These are phyloP conservation scores for Tuctoria greenei DNA, from an alignment of 176 grass and related monocot genomes.

Conservation along the genomic window DNA sequence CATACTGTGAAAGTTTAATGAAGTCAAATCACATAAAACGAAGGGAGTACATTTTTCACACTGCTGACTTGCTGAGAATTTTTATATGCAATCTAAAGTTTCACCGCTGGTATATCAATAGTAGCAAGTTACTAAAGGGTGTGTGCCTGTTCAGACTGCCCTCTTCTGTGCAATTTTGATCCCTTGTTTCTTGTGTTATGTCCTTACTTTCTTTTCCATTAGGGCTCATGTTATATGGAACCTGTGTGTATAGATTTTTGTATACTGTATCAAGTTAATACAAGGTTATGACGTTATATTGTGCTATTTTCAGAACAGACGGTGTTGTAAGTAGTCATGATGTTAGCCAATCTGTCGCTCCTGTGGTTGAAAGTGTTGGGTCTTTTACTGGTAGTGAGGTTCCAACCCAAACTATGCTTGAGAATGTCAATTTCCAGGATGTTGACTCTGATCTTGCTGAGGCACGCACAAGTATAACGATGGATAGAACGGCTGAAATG, in stretches of 20 bases:
- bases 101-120: neutral
- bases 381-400: conserved; percentile 41
- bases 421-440: conserved; percentile 44
- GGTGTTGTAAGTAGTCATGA: conserved; percentile 55
- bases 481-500: conserved; percentile 33
- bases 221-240: conserved; percentile 16
- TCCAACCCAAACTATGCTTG: conserved; percentile 9
- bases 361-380: conserved; percentile 35
- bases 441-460: conserved; percentile 25
- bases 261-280: conserved; percentile 15
- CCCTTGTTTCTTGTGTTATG: neutral
- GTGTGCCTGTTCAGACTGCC: too few relatives aligned
- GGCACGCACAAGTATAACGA: conserved; percentile 10
- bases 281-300: conserved; percentile 6
- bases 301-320: conserved; percentile 64
- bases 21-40: neutral
- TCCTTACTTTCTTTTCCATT: neutral
- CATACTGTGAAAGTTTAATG: neutral
- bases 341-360: conserved; percentile 51
- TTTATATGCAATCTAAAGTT: neutral
- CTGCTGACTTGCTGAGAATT: neutral
- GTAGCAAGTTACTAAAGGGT: neutral
- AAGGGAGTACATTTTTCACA: neutral
- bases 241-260: neutral
- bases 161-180: conserved; percentile 8